Base-by-base conservation (phyloP, 1,284 basidiomycete species). In the Malassezia furfur region DNA sequence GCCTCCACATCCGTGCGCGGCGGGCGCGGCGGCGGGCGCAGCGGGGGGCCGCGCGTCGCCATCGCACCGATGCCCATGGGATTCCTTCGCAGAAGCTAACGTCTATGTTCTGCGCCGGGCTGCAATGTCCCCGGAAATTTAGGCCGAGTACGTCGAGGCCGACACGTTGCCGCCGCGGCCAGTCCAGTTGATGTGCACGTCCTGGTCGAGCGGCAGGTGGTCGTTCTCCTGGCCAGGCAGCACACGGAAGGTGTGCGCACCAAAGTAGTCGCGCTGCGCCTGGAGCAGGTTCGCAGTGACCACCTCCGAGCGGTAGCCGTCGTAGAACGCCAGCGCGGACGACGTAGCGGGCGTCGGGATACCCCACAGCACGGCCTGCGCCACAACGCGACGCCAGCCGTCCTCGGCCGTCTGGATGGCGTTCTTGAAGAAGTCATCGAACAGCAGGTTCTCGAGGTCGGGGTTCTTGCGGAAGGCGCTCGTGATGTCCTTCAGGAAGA, bases 401-500 rank as follows among this genome's bases (percentile, higher is more conserved):
- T 89, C 86, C 79, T 98, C 91, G 45, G 93, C 93, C 69, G 83
- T 86, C 80, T 91, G 87, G 65, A 93, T 84, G 68, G 77, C 87
- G 78, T 90, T 88, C 81, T 87, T 88, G 83, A 99, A 99, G 84
- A 99, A 99, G 78, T 89, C 86, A 69, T 94, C 88, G 74, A 94
- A 91, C 61, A 99, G 82, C 61, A 98, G 80, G 63, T 90, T 94
- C 79, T 98, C 91, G 45, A 99, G 81, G 32, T 88, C 75, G 43
- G 80, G 75, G 75, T 87, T 86, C 82, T 93, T 91, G 76, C 84
- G 80, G 81, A 91, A 98, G 30, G 94, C 93, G 47, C 83, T 76
- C 63, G 91, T 87, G 59, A 74, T 74, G 64, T 74, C 70, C 68
- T 72, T 71, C 53, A 74, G 62, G 65, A 74, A 74, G 45, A 72